Base-by-base conservation (phyloP, 371 early-diverging fungal genomes). In the Funneliformis caledonium region DNA sequence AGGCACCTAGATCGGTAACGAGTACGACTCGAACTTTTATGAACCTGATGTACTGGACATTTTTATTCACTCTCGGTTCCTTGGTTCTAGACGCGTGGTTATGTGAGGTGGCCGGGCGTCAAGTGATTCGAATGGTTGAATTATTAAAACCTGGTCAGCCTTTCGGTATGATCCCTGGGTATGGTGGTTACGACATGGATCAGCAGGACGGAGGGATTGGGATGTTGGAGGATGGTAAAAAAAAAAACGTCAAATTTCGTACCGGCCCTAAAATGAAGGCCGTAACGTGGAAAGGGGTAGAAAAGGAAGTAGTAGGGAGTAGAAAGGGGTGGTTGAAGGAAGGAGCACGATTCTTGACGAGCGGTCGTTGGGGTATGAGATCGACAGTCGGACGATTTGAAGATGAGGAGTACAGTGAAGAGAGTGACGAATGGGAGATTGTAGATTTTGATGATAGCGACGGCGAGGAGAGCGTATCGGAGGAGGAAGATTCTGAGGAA, bases 41-140 rank as follows among this genome's bases (percentile, higher is more conserved):
- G 69, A 85, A 86, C 74, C 78, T 86, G 52, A 69, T 86, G 48
- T 86, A 86, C 70, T 86, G 86, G 86, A 85, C 86, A 3, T 80
- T 83, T 8, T 79, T 86, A 37, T 86, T 86, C 48, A 82, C 85
- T 31, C 79, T 86, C 43, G 86, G 86, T 3, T 85, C 85, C 1
- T 69, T 86, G 42, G 83, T 86, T 11, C 43, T 86, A 52, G 86
- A 86, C 22, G 81, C 86, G 10, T 86, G 85, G 85, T 81, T 86
- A 69, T 83, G 85, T 42, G 86, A 86, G 74, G 82, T 84, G 19
- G 83, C 86, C 14, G 86, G 86, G 1, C 80, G 81, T 31, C 86
- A 86, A 74, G 84, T 86, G 1, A 83, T 86, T 14, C 75, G 83
- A 75, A 82, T 86, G 72, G 83, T 86, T 52, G 86, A 85, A 37